Base-by-base conservation (phyloP, 1,139 yeast genomes). In the Chernovozyma sophiae-reginae region DNA sequence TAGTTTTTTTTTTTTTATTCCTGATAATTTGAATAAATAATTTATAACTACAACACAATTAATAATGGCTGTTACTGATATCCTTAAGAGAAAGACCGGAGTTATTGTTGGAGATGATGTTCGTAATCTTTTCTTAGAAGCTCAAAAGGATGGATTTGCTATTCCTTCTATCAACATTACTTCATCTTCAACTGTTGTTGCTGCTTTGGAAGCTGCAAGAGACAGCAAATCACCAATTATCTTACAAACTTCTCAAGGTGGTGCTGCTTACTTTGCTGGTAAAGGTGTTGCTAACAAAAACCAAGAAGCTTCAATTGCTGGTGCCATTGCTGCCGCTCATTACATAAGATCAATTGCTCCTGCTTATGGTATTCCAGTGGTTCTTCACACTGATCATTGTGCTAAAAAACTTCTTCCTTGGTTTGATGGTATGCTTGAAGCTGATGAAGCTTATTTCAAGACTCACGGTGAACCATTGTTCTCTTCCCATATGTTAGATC, bases 191-290 rank as follows among this genome's bases (percentile, higher is more conserved):
- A 90, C 97, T 49, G 98, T 82, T 44, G 92, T 92, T 58, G 89
- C 97, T 55, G 94, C 97, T 53, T 78, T 92, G 63, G 98, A 94
- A 75, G 95, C 98, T 55, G 98, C 99, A 46, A 86, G 98, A 73
- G 97, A 92, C 75, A 68, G 66, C 75, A 84, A 86, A 68, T 75
- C 96, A 45, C 98, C 99, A 72, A 89, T 92, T 72, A 87, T 92
- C 64, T 76, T 92, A 65, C 99, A 92, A 75, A 80, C 92, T 53
- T 92, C 98, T 47, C 90, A 92, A 70, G 99, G 99, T 75, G 99
- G 99, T 77, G 95, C 98, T 54, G 98, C 97, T 49, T 94, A 79
- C 87, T 92, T 92, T 67, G 98, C 97, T 51, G 97, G 97, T 77
- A 92, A 92, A 81, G 98, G 98, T 72, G 90, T 94, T 55, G 78